Evolutionary conservation across 345 rosid genomes (phyloP), one percentile per base, ranked within the genome.

Genomic region (Leavenworthia alabamica): DNA sequence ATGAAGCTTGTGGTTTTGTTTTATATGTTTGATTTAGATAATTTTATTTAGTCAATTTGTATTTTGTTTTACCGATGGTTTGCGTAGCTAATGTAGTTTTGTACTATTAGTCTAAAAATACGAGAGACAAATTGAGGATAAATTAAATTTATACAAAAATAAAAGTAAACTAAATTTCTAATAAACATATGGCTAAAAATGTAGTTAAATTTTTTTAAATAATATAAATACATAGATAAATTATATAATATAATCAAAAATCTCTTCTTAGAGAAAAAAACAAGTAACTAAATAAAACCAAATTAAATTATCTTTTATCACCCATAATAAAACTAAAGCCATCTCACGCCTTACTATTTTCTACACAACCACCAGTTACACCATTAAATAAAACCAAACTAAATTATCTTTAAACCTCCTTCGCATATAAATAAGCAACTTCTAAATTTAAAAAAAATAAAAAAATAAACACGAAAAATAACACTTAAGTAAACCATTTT

Each of bases 301-400:
- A n/a, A n/a, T n/a, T n/a, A n/a, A n/a, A n/a, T n/a, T n/a, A n/a
- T n/a, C n/a, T n/a, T n/a, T n/a, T n/a, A n/a, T n/a, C n/a, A n/a
- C n/a, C n/a, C n/a, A n/a, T n/a, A n/a, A n/a, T 68, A 59, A 59
- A 59, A 40, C 52, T 4, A 67, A 58, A 58, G 12, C 52, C 60
- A 67, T 24, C 52, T 23, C 36, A 50, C 3, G 46, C n/a, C 46
- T 12, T 50, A 42, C 66, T 60, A 51, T 60, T 31, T 60, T 68
- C 9, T 16, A 31, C 43, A 16, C 42, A 59, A 68, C 46, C 66
- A 22, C 23, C 37, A 17, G 47, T 60, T 68, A 42, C 47, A 43
- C 60, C 22, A 7, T n/a, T 51, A 43, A 22, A 17, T 15, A 51
- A 51, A 60, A 60, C n/a, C n/a, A n/a, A n/a, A 53, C 22, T 41